Evolutionary conservation across 768 basidiomycete genomes (phyloP), one percentile per base, ranked within the genome.

Genomic region (Candolleomyces efflorescens): DNA sequence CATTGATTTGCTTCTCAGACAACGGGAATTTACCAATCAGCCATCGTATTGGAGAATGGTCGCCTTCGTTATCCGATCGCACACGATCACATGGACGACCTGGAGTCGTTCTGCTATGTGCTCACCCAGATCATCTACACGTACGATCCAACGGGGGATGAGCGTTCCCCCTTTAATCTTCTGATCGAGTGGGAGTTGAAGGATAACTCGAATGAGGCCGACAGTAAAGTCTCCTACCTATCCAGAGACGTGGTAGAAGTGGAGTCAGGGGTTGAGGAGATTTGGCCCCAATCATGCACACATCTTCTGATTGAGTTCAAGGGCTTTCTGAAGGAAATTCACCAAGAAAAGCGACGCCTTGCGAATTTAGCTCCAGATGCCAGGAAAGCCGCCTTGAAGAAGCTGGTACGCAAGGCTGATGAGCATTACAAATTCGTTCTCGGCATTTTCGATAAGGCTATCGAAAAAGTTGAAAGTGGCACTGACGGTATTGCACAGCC

Each of bases 81-180:
- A 1, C 32, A 58, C 23, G 49, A 52, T 26, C 18, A 53, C 22
- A 7, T 27, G 10, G 56, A 58, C 32, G 56, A 58, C 24, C 51
- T 58, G 1, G 56, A 58, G 39, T 58, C 56, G 1, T 58, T 58
- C 20, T 37, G 44, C 41, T 58, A 58, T 22, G 56, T 58, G 5
- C 24, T 53, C 2, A 2, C 1, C 37, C 37, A 39, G 18, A 3
- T 53, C n/a, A 22, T 53, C 15, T 24, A 43, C 9, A 15, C 3
- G 9, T 43, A 17, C 5, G 41, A 20, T 15, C 3, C 1, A 5
- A 43, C 41, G 5, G 15, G 18, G 1, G 17, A 17, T 17, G 18
- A 43, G 3, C 41, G n/a, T n/a, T n/a, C 12, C 41, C 41, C 41
- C 41, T 43, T 13, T 13, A 43, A 27, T 27, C 27, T 27, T 4